Percentiles rank a stretch among this genome's conserved stretches.
Conservation (phyloP, 169 alveolate genomes). For the Theileria parva region DNA sequence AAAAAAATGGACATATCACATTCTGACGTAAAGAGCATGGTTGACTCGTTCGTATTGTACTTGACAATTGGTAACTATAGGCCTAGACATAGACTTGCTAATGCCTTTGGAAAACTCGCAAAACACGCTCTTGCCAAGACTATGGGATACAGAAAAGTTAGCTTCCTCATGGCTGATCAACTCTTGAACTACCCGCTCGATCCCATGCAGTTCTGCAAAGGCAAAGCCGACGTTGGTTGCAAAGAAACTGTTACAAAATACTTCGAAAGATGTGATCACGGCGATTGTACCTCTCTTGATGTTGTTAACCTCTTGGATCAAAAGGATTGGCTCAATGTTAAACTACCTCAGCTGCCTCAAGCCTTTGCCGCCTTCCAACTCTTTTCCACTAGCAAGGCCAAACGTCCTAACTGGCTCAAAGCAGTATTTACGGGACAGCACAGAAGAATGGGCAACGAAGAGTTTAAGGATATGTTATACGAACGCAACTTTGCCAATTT, state of each 20-base stretch:
- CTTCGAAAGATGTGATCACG: conserved; percentile 34
- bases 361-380: conserved; percentile 6
- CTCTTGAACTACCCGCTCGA: not conserved
- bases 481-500: conserved; percentile 9
- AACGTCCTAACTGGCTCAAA: conserved; percentile 3
- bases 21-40: conserved; percentile 18
- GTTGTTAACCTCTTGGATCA: conserved; percentile 18
- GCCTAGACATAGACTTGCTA: conserved; percentile 1
- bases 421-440: not conserved
- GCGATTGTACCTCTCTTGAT: conserved; percentile 42
- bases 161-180: conserved; percentile 25
- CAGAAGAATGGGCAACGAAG: not conserved
- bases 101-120: not conserved
- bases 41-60: conserved; percentile 11
- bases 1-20: not conserved
- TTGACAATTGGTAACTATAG: conserved; percentile 3
- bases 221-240: conserved; percentile 29
- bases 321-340: conserved; percentile 13
- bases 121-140: conserved; percentile 6
- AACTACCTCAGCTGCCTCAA: conserved; percentile 7
- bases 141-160: conserved; percentile 14
- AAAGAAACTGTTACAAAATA: conserved; percentile 16
- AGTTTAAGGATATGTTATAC: not conserved
- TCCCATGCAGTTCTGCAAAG: conserved; percentile 2
- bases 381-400: not conserved